Evolutionary conservation across 768 basidiomycete species (phyloP), one percentile per base, ranked within the genome.

Genomic region (Coprinellus micaceus): DNA sequence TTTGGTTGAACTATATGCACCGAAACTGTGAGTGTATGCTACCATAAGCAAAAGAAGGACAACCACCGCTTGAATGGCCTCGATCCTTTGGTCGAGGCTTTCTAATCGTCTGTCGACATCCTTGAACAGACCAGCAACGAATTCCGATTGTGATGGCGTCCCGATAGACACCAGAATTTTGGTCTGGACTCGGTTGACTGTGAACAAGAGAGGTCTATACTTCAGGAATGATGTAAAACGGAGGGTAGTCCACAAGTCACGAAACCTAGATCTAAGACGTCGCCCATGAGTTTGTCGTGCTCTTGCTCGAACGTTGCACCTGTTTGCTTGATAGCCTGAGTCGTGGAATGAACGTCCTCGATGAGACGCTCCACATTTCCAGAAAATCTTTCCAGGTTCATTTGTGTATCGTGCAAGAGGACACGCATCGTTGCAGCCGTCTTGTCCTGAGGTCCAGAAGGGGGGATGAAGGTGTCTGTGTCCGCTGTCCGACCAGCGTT

Each of bases 321-420:
- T 2, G 82, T 77, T 5, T 74, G 69, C 22, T 74, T 69, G 28
- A 89, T 75, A 60, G 87, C 83, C 5, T 71, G 66, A 59, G 76
- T 78, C 24, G 83, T 74, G 29, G 80, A 74, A 13, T 82, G 80
- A 12, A 87, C 74, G 29, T 71, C 75, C 11, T 67, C 67, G 1
- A 81, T 68, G 22, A 89, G 73, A n/a, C 69, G 69, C 41, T 81
- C 82, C 13, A 85, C 79, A 28, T 78, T 77, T 6, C 71, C 71
- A 0, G 84, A 81, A 57, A 90, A 89, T 61, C 74, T 80, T 68
- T 91, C 86, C 33, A 90, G 76, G 58, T 84, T 82, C 21, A 79
- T 80, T 54, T 89, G 86, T 0, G 86, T 89, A 64, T 90, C 89
- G 60, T 89, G 82, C 21, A 91, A 71, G 12, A 90, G 76, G 61